Base-by-base conservation (phyloP, 1,284 basidiomycete species). In the Caloboletus firmus region DNA sequence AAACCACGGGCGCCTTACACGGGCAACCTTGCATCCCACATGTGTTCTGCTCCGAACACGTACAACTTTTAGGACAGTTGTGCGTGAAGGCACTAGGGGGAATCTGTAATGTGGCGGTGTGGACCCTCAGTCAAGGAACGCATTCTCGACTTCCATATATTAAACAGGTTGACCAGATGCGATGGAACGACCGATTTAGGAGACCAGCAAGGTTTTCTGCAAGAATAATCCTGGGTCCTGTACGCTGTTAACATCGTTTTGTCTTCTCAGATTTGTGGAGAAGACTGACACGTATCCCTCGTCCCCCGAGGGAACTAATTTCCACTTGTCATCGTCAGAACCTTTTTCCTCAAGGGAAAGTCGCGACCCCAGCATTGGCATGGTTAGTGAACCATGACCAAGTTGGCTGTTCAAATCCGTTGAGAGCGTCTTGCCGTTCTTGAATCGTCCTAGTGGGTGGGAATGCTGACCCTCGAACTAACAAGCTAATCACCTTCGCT, bases 221-320 rank as follows among this genome's bases (percentile, higher is more conserved):
- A 26, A 13, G n/a, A 22, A 13, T 15, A 18, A 5, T 24, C 48
- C 34, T 30, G 37, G 10, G 59, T 55, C 26, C 56, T 58, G 36
- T 15, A 32, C 17, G 6, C 3, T n/a, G 35, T 43, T 37, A 41
- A 15, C 12, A 48, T 15, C 15, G 2, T 2, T 12, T 34, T n/a
- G 2, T 13, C 15, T 9, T 13, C 5, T 13, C 9, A 2, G 4
- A 32, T 30, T 15, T 7, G 17, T 35, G 4, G 11, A 45, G 18
- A 11, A 22, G 1, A 55, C 50, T 18, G n/a, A 48, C 50, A 24
- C 35, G 31, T 36, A 45, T 12, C 1, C 3, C 22, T 0, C 26
- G 22, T 41, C n/a, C 2, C 18, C 18, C 6, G 31, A 24, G 9
- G 12, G 36, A 41, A 54, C 18, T 8, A 48, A 13, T 17, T 17